Conservation (phyloP, 2,329 filamentous ascomycete genomes). For the Neodidymelliopsis sp. region DNA sequence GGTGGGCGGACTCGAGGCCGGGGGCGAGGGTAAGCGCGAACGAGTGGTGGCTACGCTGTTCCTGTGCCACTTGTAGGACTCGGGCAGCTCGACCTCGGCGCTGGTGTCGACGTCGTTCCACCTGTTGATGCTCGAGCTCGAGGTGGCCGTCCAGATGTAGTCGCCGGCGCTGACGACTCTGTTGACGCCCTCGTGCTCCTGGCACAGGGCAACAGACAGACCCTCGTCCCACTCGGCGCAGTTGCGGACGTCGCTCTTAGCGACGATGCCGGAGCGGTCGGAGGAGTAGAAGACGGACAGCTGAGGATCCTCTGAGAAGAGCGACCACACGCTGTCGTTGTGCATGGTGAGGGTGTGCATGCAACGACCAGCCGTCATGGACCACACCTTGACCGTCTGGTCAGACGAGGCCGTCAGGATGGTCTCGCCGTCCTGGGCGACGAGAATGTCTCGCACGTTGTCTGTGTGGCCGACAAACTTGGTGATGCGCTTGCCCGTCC, state of each 20-base stretch:
- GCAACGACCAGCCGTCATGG: conserved; percentile 90
- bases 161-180: conserved; percentile 70
- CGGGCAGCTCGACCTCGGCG: conserved; percentile 67
- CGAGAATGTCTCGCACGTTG: conserved; percentile 88
- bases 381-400: conserved; percentile 98
- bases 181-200: conserved; percentile 86
- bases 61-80: conserved; percentile 60
- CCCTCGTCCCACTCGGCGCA: conserved; percentile 84
- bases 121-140: conserved; percentile 88
- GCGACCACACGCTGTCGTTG: conserved; percentile 95
- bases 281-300: conserved; percentile 93
- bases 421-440: conserved; percentile 87
- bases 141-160: conserved; percentile 89
- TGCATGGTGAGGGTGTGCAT: conserved; percentile 99
- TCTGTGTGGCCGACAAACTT: conserved; percentile 98
- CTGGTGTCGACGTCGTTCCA: conserved; percentile 88
- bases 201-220: conserved; percentile 85
- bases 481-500: conserved; percentile 86
- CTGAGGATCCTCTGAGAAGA: conserved; percentile 86
- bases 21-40: conserved; percentile 51
- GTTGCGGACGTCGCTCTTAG: conserved; percentile 89
- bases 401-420: conserved; percentile 95
- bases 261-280: conserved; percentile 90
- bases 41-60: conserved; percentile 59
- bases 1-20: conserved; percentile 40